A percentile compares a stretch with the other conserved stretches of the same genome.
phyloP scores from a whole-genome alignment of 2,329 filamentous ascomycete species.

The Hortaea werneckii region DNA sequence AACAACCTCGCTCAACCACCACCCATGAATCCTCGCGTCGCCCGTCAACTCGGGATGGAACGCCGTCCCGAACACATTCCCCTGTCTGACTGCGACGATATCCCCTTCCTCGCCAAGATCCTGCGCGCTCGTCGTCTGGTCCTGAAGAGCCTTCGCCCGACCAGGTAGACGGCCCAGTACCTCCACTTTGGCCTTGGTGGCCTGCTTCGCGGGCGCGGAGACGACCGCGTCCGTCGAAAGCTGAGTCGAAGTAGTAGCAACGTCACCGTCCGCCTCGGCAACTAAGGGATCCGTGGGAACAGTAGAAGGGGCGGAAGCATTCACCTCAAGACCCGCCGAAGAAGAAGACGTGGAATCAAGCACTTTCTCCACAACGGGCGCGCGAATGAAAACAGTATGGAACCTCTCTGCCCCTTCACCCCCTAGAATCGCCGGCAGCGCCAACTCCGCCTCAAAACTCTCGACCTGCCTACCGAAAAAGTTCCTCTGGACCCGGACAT shows the following conservation, averaged over 20 bases:
- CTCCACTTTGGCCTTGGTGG: slow-evolving; percentile 43
- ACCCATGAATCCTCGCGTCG: slow-evolving; percentile 79
- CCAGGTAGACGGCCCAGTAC: slow-evolving; percentile 49
- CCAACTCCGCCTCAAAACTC: slow-evolving; percentile 69
- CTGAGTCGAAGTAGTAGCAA: not conserved
- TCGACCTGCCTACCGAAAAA: slow-evolving; percentile 91
- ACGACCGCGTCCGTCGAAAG: slow-evolving; percentile 36
- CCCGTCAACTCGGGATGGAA: slow-evolving; percentile 91
- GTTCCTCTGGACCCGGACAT: slow-evolving; percentile 84
- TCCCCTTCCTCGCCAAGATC: slow-evolving; percentile 50
- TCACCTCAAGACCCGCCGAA: too few relatives aligned
- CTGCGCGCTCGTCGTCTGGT: slow-evolving; percentile 37
- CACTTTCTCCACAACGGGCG: slow-evolving; percentile 82
- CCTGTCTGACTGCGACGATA: slow-evolving; percentile 81
- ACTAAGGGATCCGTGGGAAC: not conserved
- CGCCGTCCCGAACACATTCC: slow-evolving; percentile 86
- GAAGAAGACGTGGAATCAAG: slow-evolving; percentile 28
- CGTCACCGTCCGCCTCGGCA: not conserved
- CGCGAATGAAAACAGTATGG: slow-evolving; percentile 82
- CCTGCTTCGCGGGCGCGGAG: slow-evolving; percentile 45
- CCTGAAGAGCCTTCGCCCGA: slow-evolving; percentile 38
- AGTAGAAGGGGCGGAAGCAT: not conserved
- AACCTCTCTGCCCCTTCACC: slow-evolving; percentile 43
- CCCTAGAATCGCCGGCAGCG: slow-evolving; percentile 59
- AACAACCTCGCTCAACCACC: slow-evolving; percentile 74